Conservation (phyloP, 805 yeast species). For the Pichia ethanolica region DNA sequence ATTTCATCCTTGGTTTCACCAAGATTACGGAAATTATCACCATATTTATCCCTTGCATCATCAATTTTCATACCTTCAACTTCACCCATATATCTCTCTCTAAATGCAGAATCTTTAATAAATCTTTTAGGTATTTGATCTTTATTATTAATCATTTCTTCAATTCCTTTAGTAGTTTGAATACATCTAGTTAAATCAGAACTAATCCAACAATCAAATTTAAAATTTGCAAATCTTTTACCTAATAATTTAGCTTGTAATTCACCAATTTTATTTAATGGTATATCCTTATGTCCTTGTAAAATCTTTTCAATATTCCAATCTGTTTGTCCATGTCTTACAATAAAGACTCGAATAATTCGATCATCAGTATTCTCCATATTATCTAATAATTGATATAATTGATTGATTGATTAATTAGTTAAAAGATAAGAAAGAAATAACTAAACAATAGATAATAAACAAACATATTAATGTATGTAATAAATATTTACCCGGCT, state of each 20-base stretch:
- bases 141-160: slow-evolving; percentile 18
- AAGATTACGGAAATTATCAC: slow-evolving; percentile 49
- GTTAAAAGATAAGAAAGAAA: neutral
- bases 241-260: slow-evolving; percentile 57
- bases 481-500: no score
- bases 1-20: slow-evolving; percentile 55
- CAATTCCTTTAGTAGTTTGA: slow-evolving; percentile 42
- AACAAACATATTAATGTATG: no score
- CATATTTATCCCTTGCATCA: slow-evolving; percentile 57
- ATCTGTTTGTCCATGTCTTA: slow-evolving; percentile 83
- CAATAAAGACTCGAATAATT: slow-evolving; percentile 39
- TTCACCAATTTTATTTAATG: slow-evolving; percentile 53
- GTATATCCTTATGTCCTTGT: slow-evolving; percentile 72
- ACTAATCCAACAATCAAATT: slow-evolving; percentile 40
- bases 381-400: neutral
- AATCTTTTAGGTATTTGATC: slow-evolving; percentile 9
- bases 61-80: slow-evolving; percentile 66
- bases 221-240: slow-evolving; percentile 26
- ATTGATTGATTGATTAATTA: neutral
- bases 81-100: slow-evolving; percentile 76
- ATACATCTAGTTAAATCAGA: slow-evolving; percentile 55
- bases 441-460: neutral
- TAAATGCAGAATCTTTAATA: slow-evolving; percentile 30
- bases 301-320: slow-evolving; percentile 60
- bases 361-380: slow-evolving; percentile 4